A percentile compares a stretch with the other conserved stretches of the same genome.
phyloP scores from a whole-genome alignment of 441 rosid genomes.

The Adansonia gregorii region DNA sequence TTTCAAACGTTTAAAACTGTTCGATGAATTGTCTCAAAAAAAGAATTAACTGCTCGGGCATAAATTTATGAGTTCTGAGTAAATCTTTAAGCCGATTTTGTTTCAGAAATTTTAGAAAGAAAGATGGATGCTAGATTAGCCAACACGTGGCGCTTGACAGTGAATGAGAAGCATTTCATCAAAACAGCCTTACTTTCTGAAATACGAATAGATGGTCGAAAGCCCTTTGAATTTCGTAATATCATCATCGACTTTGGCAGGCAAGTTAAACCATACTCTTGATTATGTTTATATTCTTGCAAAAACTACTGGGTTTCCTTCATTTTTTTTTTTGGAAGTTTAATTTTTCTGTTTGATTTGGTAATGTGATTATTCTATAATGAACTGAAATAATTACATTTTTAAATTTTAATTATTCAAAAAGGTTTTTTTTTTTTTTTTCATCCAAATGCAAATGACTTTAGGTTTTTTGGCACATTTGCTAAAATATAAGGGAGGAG shows the following conservation, averaged over 20 bases:
- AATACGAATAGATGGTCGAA: conserved; percentile 47
- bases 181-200: conserved; percentile 80
- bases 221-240: conserved; percentile 23
- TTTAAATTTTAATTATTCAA: neutral
- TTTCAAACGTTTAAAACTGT: conserved; percentile 7
- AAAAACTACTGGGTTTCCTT: neutral
- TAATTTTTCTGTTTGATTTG: neutral
- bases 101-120: conserved; percentile 9
- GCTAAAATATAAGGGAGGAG: neutral
- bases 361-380: neutral
- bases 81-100: neutral
- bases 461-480: neutral
- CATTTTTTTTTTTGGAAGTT: neutral
- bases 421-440: neutral
- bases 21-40: conserved; percentile 17
- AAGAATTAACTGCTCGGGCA: neutral
- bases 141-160: conserved; percentile 71
- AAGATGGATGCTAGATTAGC: conserved; percentile 78
- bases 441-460: neutral
- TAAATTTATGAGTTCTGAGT: neutral
- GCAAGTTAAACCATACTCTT: neutral
- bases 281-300: neutral
- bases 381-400: neutral
- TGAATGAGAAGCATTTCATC: conserved; percentile 84
- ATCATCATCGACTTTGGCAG: conserved; percentile 1